A percentile compares a stretch with the other conserved stretches of the same genome.
phyloP scores from a whole-genome alignment of 2,329 filamentous ascomycete genomes.

The Alternaria triticina region DNA sequence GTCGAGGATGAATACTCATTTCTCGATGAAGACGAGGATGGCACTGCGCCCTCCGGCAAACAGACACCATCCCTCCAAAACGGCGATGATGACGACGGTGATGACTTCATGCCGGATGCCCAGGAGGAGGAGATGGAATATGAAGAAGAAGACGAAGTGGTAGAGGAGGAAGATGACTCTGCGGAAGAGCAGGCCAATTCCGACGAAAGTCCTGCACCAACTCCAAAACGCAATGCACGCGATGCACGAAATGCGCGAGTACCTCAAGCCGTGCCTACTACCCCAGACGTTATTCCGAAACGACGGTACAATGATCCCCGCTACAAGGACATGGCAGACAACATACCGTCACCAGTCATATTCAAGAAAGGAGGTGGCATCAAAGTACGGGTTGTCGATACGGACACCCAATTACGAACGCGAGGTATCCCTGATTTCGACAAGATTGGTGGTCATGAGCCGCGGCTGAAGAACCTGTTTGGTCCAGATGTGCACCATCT shows the following conservation, averaged over 20 bases:
- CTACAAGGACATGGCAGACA: conserved; percentile 2
- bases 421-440: conserved; percentile 42
- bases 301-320: not conserved
- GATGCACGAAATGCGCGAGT: not conserved
- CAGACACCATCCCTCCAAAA: conserved; percentile 13
- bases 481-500: conserved; percentile 59
- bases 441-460: conserved; percentile 40
- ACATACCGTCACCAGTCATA: conserved; percentile 12
- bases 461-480: conserved; percentile 58
- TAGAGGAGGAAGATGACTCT: conserved; percentile 19
- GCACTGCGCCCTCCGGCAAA: conserved; percentile 8
- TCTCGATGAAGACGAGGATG: conserved; percentile 30
- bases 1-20: conserved; percentile 31
- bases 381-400: conserved; percentile 17
- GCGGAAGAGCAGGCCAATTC: conserved; percentile 23
- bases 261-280: not conserved
- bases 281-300: not conserved
- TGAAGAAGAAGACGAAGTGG: conserved; percentile 41
- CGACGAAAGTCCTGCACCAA: conserved; percentile 17
- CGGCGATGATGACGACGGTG: conserved; percentile 28
- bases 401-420: conserved; percentile 23
- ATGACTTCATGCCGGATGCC: conserved; percentile 34
- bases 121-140: conserved; percentile 40
- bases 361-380: conserved; percentile 22
- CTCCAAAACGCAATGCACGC: conserved; percentile 3